phyloP scores from a whole-genome alignment of 148 eudicot species.

The Limonium bicolor region DNA sequence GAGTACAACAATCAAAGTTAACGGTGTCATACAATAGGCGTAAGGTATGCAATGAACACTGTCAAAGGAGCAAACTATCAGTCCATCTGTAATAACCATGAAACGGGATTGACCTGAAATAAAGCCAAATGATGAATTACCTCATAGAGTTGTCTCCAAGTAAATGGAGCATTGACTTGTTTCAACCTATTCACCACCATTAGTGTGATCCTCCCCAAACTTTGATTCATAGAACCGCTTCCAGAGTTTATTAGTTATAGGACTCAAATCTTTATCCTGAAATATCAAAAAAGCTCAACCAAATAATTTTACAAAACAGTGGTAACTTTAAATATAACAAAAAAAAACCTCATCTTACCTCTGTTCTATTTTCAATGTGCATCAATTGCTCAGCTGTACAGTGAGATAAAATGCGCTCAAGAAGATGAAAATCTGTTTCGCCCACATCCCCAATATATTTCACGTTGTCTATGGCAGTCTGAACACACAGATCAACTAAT shows the following conservation, averaged over 20 bases:
- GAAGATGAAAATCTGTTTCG: constrained; percentile 45
- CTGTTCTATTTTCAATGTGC: constrained; percentile 58
- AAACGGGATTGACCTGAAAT: not conserved
- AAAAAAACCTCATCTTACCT: constrained; percentile 30
- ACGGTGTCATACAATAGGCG: not conserved
- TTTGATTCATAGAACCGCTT: constrained; percentile 41
- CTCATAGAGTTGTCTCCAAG: constrained; percentile 77
- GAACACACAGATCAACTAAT: constrained; percentile 77
- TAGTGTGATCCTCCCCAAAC: constrained; percentile 36
- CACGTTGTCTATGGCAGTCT: constrained; percentile 64
- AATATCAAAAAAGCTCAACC: constrained; percentile 2
- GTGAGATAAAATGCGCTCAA: constrained; percentile 75
- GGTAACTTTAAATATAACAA: not conserved
- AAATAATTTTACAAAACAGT: not conserved
- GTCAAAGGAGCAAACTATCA: not conserved
- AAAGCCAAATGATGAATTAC: too few relatives aligned
- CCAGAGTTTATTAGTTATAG: constrained; percentile 73
- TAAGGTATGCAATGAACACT: too few relatives aligned
- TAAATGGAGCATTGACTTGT: constrained; percentile 16
- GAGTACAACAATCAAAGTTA: constrained; percentile 10
- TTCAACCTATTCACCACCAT: constrained; percentile 43
- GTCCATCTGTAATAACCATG: not conserved
- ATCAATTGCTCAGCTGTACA: constrained; percentile 70
- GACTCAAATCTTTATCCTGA: constrained; percentile 83
- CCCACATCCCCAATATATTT: constrained; percentile 85